Conservation (phyloP, 192 early-diverging fungal species). For the Chytriomyces confervae region DNA sequence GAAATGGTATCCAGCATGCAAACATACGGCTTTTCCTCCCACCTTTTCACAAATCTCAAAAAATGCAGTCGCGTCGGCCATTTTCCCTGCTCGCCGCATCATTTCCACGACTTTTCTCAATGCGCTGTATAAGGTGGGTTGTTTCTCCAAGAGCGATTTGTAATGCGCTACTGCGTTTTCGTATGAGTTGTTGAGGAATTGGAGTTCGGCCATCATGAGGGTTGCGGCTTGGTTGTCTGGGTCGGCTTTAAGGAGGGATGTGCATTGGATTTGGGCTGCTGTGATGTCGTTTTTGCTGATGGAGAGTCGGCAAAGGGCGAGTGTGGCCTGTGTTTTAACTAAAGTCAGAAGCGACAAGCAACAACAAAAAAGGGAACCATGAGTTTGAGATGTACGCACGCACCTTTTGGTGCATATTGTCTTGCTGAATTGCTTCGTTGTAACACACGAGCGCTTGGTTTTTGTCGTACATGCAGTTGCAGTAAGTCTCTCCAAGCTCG, state of each 20-base stretch:
- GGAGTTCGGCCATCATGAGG: constrained; percentile 58
- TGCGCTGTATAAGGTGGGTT: constrained; percentile 47
- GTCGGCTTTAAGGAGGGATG: constrained; percentile 45
- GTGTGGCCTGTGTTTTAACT: constrained; percentile 38
- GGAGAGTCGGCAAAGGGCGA: constrained; percentile 49
- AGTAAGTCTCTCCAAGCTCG: constrained; percentile 45
- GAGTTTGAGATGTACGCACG: constrained; percentile 25
- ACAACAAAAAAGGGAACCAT: constrained; percentile 25
- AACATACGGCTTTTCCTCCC: constrained; percentile 31
- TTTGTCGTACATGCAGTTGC: constrained; percentile 40
- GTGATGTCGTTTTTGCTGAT: constrained; percentile 41
- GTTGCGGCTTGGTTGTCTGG: constrained; percentile 49
- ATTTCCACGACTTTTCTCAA: constrained; percentile 53
- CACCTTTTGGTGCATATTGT: constrained; percentile 49
- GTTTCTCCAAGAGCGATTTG: constrained; percentile 48
- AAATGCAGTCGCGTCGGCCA: constrained; percentile 45
- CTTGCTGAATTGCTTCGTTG: constrained; percentile 52
- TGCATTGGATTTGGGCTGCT: constrained; percentile 58
- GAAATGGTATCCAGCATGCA: constrained; percentile 58
- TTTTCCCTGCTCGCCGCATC: constrained; percentile 49
- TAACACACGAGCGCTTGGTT: constrained; percentile 47
- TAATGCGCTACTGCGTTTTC: constrained; percentile 49
- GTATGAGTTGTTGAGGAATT: constrained; percentile 49
- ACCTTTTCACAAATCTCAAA: constrained; percentile 46
- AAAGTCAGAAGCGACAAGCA: not conserved